Evolutionary conservation across 306 rosid genomes (phyloP), one percentile per base, ranked within the genome.

Genomic region (Quercus variabilis): DNA sequence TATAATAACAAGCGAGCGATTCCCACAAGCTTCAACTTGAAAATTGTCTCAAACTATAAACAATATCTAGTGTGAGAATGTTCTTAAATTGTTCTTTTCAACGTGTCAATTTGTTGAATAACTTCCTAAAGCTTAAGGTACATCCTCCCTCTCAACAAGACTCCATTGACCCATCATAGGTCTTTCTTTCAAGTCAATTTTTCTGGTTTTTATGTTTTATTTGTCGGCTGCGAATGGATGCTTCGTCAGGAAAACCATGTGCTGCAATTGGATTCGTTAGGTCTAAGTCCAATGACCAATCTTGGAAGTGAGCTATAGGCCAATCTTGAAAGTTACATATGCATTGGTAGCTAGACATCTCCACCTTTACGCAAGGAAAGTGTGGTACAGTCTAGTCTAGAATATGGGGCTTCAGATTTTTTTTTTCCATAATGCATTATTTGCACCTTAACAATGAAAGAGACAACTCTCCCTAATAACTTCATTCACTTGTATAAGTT

Each of bases 291-390:
- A 85, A 81, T 31, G 83, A 75, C 83, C 74, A 81, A 69, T 80
- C 59, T 46, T 74, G 33, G 58, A 51, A 80, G n/a, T 56, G 21
- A 41, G 46, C 46, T 41, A 41, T 78, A 64, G 57, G 30, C 33
- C 71, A 67, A 14, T 60, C 54, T 75, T 80, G 64, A 82, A 80
- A 84, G 76, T 72, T 75, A 51, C 74, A 52, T 7, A 18, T 55
- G 65, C 76, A 71, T 84, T 88, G 92, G 87, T 33, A 25, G 92
- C 87, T 33, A 25, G 86, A 84, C 87, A 81, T n/a, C 51, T 80
- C 80, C 62, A 28, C 83, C 84, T 79, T 78, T 86, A 82, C 79
- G 88, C 49, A 79, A 79, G 85, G 70, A 76, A 81, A 49, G 17
- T 49, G 67, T 68, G 56, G 82, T 65, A 80, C 83, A 76, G n/a